phyloP scores from a whole-genome alignment of 306 rosid species.

The Cotoneaster glaucophyllus region DNA sequence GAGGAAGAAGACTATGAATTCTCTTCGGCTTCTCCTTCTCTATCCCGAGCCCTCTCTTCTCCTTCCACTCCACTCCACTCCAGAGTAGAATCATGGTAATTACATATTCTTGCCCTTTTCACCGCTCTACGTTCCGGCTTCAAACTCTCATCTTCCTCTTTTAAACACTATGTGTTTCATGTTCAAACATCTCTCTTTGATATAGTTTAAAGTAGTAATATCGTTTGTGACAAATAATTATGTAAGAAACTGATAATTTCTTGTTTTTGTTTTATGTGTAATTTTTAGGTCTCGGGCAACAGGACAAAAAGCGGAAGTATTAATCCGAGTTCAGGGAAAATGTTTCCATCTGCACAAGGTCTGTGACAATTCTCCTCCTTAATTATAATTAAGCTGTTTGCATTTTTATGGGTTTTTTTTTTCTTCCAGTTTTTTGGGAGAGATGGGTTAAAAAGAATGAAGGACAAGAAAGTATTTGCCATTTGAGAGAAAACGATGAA shows the following conservation, averaged over 20 bases:
- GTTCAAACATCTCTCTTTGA: no score
- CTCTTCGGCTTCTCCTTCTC: constrained; percentile 60
- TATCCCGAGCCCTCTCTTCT: constrained; percentile 46
- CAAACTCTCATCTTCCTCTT: no score
- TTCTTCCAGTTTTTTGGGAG: neutral
- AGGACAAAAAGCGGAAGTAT: constrained; percentile 46
- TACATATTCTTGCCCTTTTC: neutral
- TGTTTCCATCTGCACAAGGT: constrained; percentile 86
- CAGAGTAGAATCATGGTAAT: constrained; percentile 52
- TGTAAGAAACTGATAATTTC: neutral
- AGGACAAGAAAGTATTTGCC: neutral
- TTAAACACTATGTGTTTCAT: no score
- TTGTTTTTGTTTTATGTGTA: neutral
- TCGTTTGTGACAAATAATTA: no score
- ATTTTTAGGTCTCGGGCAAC: constrained; percentile 40
- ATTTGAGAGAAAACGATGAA: neutral
- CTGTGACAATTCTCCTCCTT: neutral
- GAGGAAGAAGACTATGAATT: constrained; percentile 62
- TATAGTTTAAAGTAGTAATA: no score
- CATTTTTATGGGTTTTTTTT: neutral
- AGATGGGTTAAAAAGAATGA: neutral
- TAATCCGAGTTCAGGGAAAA: constrained; percentile 55
- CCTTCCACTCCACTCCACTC: constrained; percentile 61
- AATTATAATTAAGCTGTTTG: neutral
- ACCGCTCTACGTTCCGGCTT: no score